Conservation (phyloP, 768 basidiomycete genomes). For the Rhizopogon vesiculosus region DNA sequence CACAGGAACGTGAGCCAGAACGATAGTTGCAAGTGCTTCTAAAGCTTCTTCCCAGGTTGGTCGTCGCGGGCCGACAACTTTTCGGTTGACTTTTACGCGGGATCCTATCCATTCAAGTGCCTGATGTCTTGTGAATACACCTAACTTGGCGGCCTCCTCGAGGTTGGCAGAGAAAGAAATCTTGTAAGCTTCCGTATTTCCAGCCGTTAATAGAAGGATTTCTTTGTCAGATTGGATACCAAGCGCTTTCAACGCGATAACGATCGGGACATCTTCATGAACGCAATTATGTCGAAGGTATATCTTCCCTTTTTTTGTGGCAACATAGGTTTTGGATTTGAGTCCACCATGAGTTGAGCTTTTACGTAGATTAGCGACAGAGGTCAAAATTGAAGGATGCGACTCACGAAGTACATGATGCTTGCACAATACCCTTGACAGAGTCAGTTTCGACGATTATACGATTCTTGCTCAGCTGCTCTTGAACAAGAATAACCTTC, state of each 20-base stretch:
- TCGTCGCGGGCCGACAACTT: constrained; percentile 74
- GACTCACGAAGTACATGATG: constrained; percentile 92
- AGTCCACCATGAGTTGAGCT: constrained; percentile 80
- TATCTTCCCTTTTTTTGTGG: constrained; percentile 91
- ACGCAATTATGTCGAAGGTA: constrained; percentile 98
- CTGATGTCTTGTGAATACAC: constrained; percentile 88
- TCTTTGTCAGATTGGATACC: constrained; percentile 98
- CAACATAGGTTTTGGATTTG: constrained; percentile 97
- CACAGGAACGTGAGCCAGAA: constrained; percentile 94
- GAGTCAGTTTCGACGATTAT: constrained; percentile 97
- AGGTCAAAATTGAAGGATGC: background rate
- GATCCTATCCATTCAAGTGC: constrained; percentile 93
- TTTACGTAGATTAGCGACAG: constrained; percentile 7
- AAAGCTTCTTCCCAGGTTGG: constrained; percentile 93
- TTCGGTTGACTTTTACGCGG: constrained; percentile 85
- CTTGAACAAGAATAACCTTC: constrained; percentile 98
- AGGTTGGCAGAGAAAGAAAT: constrained; percentile 84
- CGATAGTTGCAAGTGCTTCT: constrained; percentile 95
- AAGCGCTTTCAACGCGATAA: constrained; percentile 92
- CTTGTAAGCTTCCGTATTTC: constrained; percentile 85
- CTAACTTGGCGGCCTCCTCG: constrained; percentile 91
- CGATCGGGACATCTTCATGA: constrained; percentile 95
- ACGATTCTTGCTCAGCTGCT: constrained; percentile 97
- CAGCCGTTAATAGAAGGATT: constrained; percentile 90
- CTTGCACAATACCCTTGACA: constrained; percentile 86